Evolutionary conservation across 1,284 basidiomycete genomes (phyloP), one percentile per base, ranked within the genome.

Genomic region (Xerocomus nothofagi): DNA sequence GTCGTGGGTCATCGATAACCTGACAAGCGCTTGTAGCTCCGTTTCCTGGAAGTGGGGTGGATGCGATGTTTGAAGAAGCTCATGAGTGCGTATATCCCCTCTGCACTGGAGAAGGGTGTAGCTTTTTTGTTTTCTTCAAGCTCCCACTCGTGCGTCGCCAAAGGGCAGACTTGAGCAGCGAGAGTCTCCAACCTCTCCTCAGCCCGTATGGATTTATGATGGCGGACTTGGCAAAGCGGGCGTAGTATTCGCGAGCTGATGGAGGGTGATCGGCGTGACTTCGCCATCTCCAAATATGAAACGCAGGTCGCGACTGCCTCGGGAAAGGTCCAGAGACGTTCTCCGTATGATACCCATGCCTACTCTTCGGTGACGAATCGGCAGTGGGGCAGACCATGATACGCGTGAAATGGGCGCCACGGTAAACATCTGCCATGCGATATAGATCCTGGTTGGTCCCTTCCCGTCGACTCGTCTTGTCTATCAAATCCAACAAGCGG

Each of bases 381-480:
- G 12, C 10, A 11, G 38, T 17, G 4, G 58, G 50, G 20, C 0
- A 30, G 27, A 64, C 45, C 39, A 66, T 42, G 38, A 66, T 63
- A 6, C 68, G 57, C 1, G 60, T 68, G 45, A 66, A 65, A 23
- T 60, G 39, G 9, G 62, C 62, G 0, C 51, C 29, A 18, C 52
- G 55, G n/a, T 65, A 63, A n/a, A 67, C 51, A 15, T 63, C 61
- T 1, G 61, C 57, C 62, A 66, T 66, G 24, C 60, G 57, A 53
- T 62, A 63, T 4, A 68, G 11, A 37, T 66, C 63, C 17, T 51
- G 24, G 46, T 54, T 51, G 29, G 53, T 21, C 24, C 56, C 54
- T 10, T 49, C 31, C 2, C 32, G 39, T 12, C 39, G 10, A 8
- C 12, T 40, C 9, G 34, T 15, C 36, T 15, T 9, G 18, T 48